Conservation (phyloP, 176 grass and related monocot genomes). For the Phoenix dactylifera region DNA sequence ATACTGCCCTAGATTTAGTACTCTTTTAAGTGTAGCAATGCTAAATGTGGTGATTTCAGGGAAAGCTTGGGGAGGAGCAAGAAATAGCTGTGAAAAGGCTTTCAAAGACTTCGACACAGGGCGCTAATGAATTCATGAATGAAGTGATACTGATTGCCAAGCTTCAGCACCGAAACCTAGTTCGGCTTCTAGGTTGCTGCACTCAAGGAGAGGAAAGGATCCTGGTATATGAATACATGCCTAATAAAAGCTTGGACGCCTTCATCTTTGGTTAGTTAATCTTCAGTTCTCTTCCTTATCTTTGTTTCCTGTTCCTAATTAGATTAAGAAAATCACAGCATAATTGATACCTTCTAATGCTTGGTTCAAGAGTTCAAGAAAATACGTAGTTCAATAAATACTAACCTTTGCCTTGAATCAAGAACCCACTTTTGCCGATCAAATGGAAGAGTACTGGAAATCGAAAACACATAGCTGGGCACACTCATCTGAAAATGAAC, state of each 20-base stretch:
- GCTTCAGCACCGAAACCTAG: conserved; percentile 66
- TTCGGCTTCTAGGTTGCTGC: conserved; percentile 57
- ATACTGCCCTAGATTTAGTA: too few relatives aligned
- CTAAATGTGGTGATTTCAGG: conserved; percentile 21
- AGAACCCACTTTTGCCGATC: too few relatives aligned
- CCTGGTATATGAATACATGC: conserved; percentile 63
- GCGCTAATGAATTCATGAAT: conserved; percentile 61
- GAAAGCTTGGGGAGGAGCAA: conserved; percentile 43
- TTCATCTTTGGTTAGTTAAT: conserved; percentile 34
- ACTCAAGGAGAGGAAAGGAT: conserved; percentile 53
- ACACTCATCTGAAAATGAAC: too few relatives aligned
- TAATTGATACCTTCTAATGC: too few relatives aligned
- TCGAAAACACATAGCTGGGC: too few relatives aligned
- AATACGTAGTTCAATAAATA: too few relatives aligned
- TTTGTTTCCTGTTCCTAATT: too few relatives aligned
- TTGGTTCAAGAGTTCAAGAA: too few relatives aligned
- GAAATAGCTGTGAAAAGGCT: conserved; percentile 76
- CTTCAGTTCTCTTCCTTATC: too few relatives aligned
- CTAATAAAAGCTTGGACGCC: conserved; percentile 59
- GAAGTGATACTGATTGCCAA: conserved; percentile 51
- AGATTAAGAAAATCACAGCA: too few relatives aligned
- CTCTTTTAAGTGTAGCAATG: background rate
- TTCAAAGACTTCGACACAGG: conserved; percentile 43
- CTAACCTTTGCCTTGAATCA: too few relatives aligned
- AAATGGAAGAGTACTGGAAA: too few relatives aligned